These are phyloP conservation scores for Sclerotinia spermophila DNA, from an alignment of 2,329 filamentous ascomycete genomes.

Conservation along the genomic window DNA sequence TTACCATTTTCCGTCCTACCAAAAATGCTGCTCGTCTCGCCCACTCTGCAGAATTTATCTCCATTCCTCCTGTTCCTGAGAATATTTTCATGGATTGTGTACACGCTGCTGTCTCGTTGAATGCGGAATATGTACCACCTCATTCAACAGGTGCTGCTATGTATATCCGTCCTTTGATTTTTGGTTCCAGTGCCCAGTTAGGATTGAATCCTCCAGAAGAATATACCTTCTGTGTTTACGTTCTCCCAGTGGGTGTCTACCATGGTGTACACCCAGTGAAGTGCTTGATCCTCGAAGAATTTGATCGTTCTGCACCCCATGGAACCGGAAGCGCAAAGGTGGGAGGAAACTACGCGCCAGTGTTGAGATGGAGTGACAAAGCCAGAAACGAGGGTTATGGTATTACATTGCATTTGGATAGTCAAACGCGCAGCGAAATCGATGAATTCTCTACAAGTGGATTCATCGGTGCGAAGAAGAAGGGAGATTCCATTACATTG, in stretches of 20 bases:
- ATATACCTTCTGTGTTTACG: conserved; percentile 87
- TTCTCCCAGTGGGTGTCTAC: conserved; percentile 89
- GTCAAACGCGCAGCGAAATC: conserved; percentile 74
- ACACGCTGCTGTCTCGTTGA: conserved; percentile 77
- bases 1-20: conserved; percentile 84
- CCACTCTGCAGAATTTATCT: conserved; percentile 78
- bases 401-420: conserved; percentile 94
- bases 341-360: conserved; percentile 93
- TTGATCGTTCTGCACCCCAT: conserved; percentile 88
- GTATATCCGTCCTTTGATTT: conserved; percentile 87
- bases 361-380: conserved; percentile 80
- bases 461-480: conserved; percentile 75
- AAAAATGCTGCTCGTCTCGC: conserved; percentile 83
- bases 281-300: conserved; percentile 84
- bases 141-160: conserved; percentile 84
- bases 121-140: conserved; percentile 87
- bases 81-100: conserved; percentile 73
- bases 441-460: conserved; percentile 96
- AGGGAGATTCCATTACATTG: conserved; percentile 44
- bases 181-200: conserved; percentile 82
- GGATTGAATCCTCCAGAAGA: conserved; percentile 84
- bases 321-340: conserved; percentile 91
- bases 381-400: conserved; percentile 76
- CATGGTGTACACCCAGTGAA: conserved; percentile 87
- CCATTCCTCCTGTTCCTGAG: conserved; percentile 75